These are phyloP conservation scores for Prunus yedoensis DNA, from an alignment of 331 rosid species.

Conservation along the genomic window DNA sequence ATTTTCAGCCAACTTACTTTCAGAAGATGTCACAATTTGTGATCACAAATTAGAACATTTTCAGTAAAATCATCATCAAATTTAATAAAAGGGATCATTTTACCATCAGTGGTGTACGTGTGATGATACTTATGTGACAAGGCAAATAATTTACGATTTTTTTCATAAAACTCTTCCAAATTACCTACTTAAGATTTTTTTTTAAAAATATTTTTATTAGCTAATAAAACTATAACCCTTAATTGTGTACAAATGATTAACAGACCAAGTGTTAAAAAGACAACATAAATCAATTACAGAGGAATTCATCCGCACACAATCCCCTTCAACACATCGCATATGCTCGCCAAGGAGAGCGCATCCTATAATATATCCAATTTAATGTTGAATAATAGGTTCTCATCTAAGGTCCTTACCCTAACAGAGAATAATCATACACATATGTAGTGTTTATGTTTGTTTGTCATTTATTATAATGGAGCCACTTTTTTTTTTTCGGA, in stretches of 20 bases:
- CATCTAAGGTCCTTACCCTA: not conserved
- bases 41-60: not conserved
- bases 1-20: slow-evolving; percentile 2
- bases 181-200: not conserved
- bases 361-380: not conserved
- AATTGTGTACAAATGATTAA: not conserved
- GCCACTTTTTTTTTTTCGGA: not conserved
- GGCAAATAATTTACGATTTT: not conserved
- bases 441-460: not conserved
- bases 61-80: not conserved
- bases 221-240: not conserved
- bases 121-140: too few relatives aligned
- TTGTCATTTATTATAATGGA: not conserved
- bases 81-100: not conserved
- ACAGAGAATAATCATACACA: not conserved
- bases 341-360: too few relatives aligned
- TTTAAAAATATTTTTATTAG: not conserved
- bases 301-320: not conserved
- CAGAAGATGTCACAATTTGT: not conserved
- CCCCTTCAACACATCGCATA: not conserved
- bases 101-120: not conserved
- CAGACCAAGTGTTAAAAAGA: not conserved
- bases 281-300: not conserved
- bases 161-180: not conserved
- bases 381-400: not conserved